Evolutionary conservation across 2,329 filamentous ascomycete genomes (phyloP).

Genomic region (Calonectria fujianensis): DNA sequence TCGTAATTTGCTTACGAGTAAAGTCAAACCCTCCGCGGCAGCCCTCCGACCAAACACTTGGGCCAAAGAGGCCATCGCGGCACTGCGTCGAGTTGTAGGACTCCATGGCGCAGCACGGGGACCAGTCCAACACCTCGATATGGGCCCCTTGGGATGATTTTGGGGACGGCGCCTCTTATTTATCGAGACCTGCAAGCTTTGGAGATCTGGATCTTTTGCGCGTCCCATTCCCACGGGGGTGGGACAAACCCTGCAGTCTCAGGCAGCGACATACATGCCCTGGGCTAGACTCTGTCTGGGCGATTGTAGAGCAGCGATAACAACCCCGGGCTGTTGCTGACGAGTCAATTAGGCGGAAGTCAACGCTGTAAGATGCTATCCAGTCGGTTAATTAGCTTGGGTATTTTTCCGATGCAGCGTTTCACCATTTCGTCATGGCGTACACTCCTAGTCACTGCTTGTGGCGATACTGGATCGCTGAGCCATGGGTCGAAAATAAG

Average conservation of each 20-base stretch:
- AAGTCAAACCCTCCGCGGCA: constrained; percentile 59
- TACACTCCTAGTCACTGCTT: not conserved
- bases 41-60: constrained; percentile 53
- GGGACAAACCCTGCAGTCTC: constrained; percentile 1
- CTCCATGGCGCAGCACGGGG: constrained; percentile 39
- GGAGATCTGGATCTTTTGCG: not conserved
- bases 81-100: constrained; percentile 54
- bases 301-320: not conserved
- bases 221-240: not conserved
- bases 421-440: not conserved
- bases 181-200: not conserved
- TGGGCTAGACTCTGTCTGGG: not conserved
- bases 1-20: constrained; percentile 47
- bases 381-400: not conserved
- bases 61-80: constrained; percentile 56
- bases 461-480: not conserved
- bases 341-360: not conserved
- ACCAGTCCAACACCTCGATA: not conserved
- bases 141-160: not conserved
- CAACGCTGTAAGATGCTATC: not conserved
- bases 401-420: not conserved
- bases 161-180: not conserved
- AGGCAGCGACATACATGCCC: not conserved
- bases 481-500: not conserved
- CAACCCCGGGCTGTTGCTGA: not conserved